These are phyloP conservation scores for Trichoderma simmonsii DNA, from an alignment of 2,329 filamentous ascomycete species.

Conservation along the genomic window DNA sequence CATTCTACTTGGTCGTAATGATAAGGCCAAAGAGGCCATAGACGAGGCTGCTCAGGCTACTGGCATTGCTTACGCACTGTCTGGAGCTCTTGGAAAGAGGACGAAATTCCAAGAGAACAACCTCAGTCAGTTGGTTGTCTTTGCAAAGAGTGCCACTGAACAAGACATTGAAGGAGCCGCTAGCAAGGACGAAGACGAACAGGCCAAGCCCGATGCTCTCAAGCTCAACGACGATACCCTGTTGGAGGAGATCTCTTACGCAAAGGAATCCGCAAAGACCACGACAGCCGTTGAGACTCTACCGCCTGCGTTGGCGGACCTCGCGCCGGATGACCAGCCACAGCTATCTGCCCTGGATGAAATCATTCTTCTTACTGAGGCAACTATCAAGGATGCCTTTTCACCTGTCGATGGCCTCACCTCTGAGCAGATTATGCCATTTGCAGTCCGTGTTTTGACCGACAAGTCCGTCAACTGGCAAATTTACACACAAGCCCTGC, in stretches of 20 bases:
- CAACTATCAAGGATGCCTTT: conserved; percentile 82
- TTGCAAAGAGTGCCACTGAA: conserved; percentile 69
- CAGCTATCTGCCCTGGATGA: conserved; percentile 80
- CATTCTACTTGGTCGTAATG: conserved; percentile 79
- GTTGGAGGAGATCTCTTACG: conserved; percentile 81
- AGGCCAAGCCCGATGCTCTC: conserved; percentile 60
- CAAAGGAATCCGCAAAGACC: conserved; percentile 47
- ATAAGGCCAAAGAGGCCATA: conserved; percentile 68
- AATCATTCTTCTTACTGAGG: conserved; percentile 82
- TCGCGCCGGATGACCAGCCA: conserved; percentile 79
- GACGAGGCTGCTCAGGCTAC: conserved; percentile 62
- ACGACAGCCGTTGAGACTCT: conserved; percentile 42
- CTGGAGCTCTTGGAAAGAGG: conserved; percentile 80
- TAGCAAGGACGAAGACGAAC: conserved; percentile 23
- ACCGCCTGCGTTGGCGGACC: conserved; percentile 56
- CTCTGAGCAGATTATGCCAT: conserved; percentile 89
- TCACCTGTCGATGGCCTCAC: conserved; percentile 82
- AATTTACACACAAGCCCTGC: conserved; percentile 88
- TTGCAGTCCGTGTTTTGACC: conserved; percentile 80
- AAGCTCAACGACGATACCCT: conserved; percentile 90
- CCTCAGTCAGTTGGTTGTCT: conserved; percentile 83
- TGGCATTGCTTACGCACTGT: conserved; percentile 77
- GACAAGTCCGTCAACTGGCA: conserved; percentile 97
- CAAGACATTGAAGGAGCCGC: conserved; percentile 24
- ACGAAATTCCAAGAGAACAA: conserved; percentile 77